phyloP scores from a whole-genome alignment of 2,329 filamentous ascomycete species.

The Botrytis hyacinthi region DNA sequence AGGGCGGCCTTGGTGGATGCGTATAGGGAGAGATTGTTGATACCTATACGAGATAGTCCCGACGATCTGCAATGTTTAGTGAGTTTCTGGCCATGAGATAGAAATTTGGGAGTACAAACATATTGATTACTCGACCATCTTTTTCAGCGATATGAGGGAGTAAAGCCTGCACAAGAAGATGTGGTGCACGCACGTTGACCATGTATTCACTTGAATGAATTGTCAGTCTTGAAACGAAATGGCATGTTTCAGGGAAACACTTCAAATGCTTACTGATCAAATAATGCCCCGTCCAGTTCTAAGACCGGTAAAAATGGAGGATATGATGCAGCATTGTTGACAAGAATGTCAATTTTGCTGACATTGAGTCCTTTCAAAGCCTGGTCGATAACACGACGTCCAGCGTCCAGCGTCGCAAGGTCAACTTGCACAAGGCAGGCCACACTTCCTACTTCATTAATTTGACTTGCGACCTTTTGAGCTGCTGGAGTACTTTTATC shows the following conservation, averaged over 20 bases:
- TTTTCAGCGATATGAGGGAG: slow-evolving; percentile 48
- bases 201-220: slow-evolving; percentile 6
- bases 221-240: not conserved
- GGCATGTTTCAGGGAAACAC: not conserved
- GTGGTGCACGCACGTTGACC: slow-evolving; percentile 52
- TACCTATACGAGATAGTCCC: not conserved
- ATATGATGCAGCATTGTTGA: slow-evolving; percentile 42
- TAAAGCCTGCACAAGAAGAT: slow-evolving; percentile 53
- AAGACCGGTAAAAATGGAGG: not conserved
- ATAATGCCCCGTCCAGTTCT: not conserved
- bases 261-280: not conserved
- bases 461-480: slow-evolving; percentile 48
- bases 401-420: slow-evolving; percentile 41
- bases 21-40: slow-evolving; percentile 43
- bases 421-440: slow-evolving; percentile 55
- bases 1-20: slow-evolving; percentile 57
- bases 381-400: slow-evolving; percentile 38
- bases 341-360: slow-evolving; percentile 41
- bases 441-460: slow-evolving; percentile 44
- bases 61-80: not conserved
- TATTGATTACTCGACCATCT: slow-evolving; percentile 55
- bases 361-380: not conserved
- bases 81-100: not conserved
- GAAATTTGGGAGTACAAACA: slow-evolving; percentile 36
- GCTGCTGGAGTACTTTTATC: slow-evolving; percentile 38